Conservation (phyloP, 139 green algal genomes). For the Mychonastes homosphaera region DNA sequence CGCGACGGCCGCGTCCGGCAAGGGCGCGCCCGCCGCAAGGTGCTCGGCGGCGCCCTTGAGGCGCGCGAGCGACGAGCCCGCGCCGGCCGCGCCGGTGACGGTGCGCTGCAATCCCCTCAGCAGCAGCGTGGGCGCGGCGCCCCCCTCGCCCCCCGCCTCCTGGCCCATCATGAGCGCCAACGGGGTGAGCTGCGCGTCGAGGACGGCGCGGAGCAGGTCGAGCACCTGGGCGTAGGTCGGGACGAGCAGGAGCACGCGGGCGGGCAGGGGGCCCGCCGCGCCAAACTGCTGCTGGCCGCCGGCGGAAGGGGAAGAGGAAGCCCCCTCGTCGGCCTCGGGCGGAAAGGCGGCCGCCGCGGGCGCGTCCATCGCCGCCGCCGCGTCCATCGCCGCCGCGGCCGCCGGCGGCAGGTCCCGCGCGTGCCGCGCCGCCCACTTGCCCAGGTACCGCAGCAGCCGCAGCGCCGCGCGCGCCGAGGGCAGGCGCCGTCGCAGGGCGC, state of each 20-base stretch:
- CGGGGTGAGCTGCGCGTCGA: conserved; percentile 31
- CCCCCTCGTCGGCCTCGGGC: no score
- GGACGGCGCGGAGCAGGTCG: conserved; percentile 27
- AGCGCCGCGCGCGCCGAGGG: conserved; percentile 15
- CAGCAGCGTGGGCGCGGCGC: conserved; percentile 8
- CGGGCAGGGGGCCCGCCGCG: neutral
- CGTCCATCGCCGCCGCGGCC: neutral
- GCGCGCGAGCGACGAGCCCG: conserved; percentile 10
- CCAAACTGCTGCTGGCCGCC: no score
- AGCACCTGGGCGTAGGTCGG: conserved; percentile 26
- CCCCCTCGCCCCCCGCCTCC: no score
- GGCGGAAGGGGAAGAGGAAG: no score
- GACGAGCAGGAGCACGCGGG: conserved; percentile 6
- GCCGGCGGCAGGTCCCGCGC: conserved; percentile 6
- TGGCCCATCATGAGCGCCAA: conserved; percentile 28
- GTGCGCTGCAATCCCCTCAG: conserved; percentile 3
- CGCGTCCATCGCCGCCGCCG: conserved; percentile 1
- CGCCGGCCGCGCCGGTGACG: conserved; percentile 2
- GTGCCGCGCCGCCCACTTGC: conserved; percentile 35
- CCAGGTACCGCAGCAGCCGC: conserved; percentile 29
- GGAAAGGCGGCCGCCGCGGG: neutral
- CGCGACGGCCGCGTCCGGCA: conserved; percentile 30
- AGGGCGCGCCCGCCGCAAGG: conserved; percentile 12
- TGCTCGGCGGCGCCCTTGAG: conserved; percentile 31
- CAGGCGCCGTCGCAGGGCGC: conserved; percentile 20